Percentiles rank a stretch among this genome's conserved stretches.
Conservation (phyloP, 2,329 filamentous ascomycete genomes). For the Penicillium sp. region DNA sequence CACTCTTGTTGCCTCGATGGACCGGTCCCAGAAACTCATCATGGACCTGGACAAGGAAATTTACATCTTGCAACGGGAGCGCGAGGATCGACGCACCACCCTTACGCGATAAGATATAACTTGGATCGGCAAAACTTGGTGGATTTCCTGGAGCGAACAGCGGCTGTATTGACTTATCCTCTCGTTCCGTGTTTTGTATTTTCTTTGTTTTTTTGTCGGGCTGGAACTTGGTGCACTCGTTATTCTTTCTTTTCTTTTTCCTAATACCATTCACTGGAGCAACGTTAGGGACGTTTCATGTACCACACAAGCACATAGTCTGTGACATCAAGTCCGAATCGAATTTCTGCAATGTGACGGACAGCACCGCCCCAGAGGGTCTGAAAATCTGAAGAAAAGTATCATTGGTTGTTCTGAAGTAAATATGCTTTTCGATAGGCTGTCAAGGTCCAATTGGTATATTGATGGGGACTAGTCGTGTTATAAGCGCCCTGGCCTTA, state of each 20-base stretch:
- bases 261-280: slow-evolving; percentile 12
- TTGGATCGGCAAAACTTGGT: slow-evolving; percentile 13
- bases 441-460: slow-evolving; percentile 31
- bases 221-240: slow-evolving; percentile 11
- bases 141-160: slow-evolving; percentile 16
- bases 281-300: slow-evolving; percentile 29
- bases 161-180: slow-evolving; percentile 23
- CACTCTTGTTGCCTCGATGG: slow-evolving; percentile 63
- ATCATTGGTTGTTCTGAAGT: slow-evolving; percentile 23
- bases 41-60: slow-evolving; percentile 73
- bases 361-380: slow-evolving; percentile 13
- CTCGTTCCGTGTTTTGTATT: slow-evolving; percentile 11
- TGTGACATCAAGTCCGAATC: slow-evolving; percentile 32
- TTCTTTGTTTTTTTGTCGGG: slow-evolving; percentile 19
- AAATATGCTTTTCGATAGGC: slow-evolving; percentile 22
- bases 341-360: slow-evolving; percentile 31
- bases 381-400: slow-evolving; percentile 29
- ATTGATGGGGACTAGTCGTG: slow-evolving; percentile 31
- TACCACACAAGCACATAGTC: slow-evolving; percentile 27
- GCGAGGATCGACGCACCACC: slow-evolving; percentile 43
- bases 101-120: slow-evolving; percentile 26
- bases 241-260: slow-evolving; percentile 23
- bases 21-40: slow-evolving; percentile 73
- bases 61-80: slow-evolving; percentile 64
- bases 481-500: slow-evolving; percentile 39